Base-by-base conservation (phyloP, 805 yeast species). In the Candida multigemmis region DNA sequence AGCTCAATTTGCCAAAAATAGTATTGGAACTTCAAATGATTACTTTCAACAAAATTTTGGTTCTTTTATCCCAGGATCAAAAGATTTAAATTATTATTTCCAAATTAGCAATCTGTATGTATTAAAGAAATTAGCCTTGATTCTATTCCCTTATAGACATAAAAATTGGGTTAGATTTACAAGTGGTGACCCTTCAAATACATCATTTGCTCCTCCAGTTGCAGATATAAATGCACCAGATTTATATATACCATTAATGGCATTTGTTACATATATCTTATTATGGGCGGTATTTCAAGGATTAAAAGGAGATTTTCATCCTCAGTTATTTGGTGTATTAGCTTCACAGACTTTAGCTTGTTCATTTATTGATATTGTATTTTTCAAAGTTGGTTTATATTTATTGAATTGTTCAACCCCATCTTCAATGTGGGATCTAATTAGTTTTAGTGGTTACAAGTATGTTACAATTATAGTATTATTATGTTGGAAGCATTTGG, bases 141-240 rank as follows among this genome's bases (percentile, higher is more conserved):
- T 93, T 14, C 46, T 91, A 17, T 77, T 86, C 50, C 99, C 99
- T 1, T 91, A 82, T 66, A 62, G 73, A 33, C 85, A 84, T 48
- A 74, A 71, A 44, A 81, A 78, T 28, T 86, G 97, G 96, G 73
- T 74, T 19, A 66, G 96, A 35, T 48, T 62, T 25, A 41, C 55
- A 13, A 38, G 50, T 6, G 34, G 34, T 23, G 34, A 41, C 28
- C 20, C 35, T 18, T 30, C 31, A 16, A 18, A 19, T 14, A 25
- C 29, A 10, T 19, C 47, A 9, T 84, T 66, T 50, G 77, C 84
- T 2, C 74, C 83, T 7, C 96, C 99, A 10, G 56, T 70, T 24
- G 83, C 81, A 35, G 98, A 91, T 49, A 66, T 79, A 32, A 91
- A 93, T 46, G 93, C 97, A 0, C 98, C 98, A 3, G 99, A 91